phyloP scores from a whole-genome alignment of 768 basidiomycete genomes.

The Russula lepida region DNA sequence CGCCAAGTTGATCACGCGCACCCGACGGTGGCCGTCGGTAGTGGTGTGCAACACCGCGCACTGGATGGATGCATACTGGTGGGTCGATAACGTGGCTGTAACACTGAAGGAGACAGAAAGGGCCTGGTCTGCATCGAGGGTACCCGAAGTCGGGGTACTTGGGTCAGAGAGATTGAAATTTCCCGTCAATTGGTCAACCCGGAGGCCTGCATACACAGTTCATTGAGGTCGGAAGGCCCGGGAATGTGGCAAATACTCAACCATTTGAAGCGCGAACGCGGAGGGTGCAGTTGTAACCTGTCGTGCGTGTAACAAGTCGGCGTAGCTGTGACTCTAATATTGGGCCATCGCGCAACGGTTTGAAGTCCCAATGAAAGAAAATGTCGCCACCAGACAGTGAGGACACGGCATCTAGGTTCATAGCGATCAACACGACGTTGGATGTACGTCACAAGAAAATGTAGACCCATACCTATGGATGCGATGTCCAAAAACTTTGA shows the following conservation, averaged over 20 bases:
- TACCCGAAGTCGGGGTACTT: slow-evolving; percentile 71
- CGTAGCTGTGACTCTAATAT: slow-evolving; percentile 69
- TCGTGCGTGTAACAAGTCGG: slow-evolving; percentile 57
- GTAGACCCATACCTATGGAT: slow-evolving; percentile 54
- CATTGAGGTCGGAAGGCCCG: background rate
- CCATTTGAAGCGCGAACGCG: slow-evolving; percentile 82
- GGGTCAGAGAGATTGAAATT: slow-evolving; percentile 60
- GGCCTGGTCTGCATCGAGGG: slow-evolving; percentile 74
- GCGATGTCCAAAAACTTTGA: slow-evolving; percentile 76
- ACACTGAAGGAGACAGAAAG: slow-evolving; percentile 72
- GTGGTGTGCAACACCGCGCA: slow-evolving; percentile 85
- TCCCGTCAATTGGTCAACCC: slow-evolving; percentile 57
- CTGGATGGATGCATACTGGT: slow-evolving; percentile 72
- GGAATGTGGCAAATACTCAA: slow-evolving; percentile 26
- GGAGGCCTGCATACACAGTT: slow-evolving; percentile 41
- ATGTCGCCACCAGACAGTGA: slow-evolving; percentile 82
- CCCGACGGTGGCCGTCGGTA: slow-evolving; percentile 64
- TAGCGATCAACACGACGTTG: background rate
- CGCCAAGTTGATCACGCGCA: slow-evolving; percentile 80
- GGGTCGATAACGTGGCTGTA: slow-evolving; percentile 55
- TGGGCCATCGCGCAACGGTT: slow-evolving; percentile 52
- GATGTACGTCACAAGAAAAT: background rate
- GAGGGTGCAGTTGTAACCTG: slow-evolving; percentile 73
- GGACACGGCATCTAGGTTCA: slow-evolving; percentile 45
- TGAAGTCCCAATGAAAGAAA: slow-evolving; percentile 89